Evolutionary conservation across 2,329 filamentous ascomycete genomes (phyloP), one percentile per base, ranked within the genome.

Genomic region (Aspergillus niger): DNA sequence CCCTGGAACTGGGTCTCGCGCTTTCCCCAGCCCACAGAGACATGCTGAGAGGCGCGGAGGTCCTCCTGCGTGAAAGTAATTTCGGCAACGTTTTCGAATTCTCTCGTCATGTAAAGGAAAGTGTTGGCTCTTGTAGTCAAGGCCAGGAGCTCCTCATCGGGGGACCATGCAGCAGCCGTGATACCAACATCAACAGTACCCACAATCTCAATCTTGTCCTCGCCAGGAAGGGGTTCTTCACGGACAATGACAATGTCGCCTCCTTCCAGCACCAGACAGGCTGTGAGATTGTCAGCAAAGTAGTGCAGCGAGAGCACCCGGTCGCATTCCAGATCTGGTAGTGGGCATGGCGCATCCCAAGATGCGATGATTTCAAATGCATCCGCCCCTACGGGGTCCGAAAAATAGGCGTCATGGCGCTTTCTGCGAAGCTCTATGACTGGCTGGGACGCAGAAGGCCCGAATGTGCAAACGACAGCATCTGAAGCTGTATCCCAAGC

Each of bases 1-100:
- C 95, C 95, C 72, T 97, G 91, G 75, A 99, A 99, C 75, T 99
- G 95, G 0, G 95, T 99, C 78, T 99, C 95, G 73, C 91, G 92
- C 81, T 98, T 98, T 61, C 95, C 95, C 95, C 95, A 99, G 53
- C 95, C 95, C 22, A 99, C 94, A 20, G 92, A 96, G 59, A 97
- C 95, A 80, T 97, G 93, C 74, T 89, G 95, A 26, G 90, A 98
- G n/a, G 87, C 86, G 68, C 90, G 90, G 64, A 96, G 84, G 76
- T 96, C 94, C 48, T 93, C 91, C 0, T 81, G 74, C 0, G 85
- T 86, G 75, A 98, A 87, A 36, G 83, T 80, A 55, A 91, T 83
- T 75, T 93, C 90, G 36, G 90, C 86, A 44, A 96, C 87, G 59
- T 89, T 89, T 68, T 98, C 94, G 66, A 98, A 96, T 26, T 89